phyloP scores from a whole-genome alignment of 2,329 filamentous ascomycete species.

The Colletotrichum kahawae region DNA sequence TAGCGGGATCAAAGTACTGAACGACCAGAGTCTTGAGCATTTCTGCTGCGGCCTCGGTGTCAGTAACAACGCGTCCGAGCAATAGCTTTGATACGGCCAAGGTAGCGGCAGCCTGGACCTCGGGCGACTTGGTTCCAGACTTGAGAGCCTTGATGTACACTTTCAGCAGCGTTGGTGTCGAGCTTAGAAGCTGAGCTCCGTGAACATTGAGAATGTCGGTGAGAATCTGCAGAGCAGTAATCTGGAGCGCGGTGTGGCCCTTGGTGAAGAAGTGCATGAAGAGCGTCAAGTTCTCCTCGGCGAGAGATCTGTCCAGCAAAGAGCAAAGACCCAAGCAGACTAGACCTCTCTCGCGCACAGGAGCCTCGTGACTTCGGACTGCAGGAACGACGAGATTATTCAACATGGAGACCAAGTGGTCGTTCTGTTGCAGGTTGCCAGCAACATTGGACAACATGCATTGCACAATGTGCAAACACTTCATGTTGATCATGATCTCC shows the following conservation, averaged over 20 bases:
- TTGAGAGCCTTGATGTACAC: slow-evolving; percentile 85
- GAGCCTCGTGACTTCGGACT: slow-evolving; percentile 89
- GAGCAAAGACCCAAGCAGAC: slow-evolving; percentile 91
- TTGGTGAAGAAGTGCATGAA: slow-evolving; percentile 97
- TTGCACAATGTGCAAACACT: slow-evolving; percentile 95
- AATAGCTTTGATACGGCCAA: slow-evolving; percentile 86
- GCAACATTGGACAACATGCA: slow-evolving; percentile 96
- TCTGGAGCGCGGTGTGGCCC: slow-evolving; percentile 87
- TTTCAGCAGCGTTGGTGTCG: slow-evolving; percentile 76
- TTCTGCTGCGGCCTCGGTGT: slow-evolving; percentile 69
- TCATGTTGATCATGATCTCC: slow-evolving; percentile 97
- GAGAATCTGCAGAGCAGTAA: slow-evolving; percentile 88
- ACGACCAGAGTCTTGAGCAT: slow-evolving; percentile 86
- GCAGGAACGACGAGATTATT: slow-evolving; percentile 97
- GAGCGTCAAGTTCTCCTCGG: slow-evolving; percentile 87
- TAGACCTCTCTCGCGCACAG: slow-evolving; percentile 88
- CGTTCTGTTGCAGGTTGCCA: slow-evolving; percentile 86
- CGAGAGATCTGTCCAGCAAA: slow-evolving; percentile 87
- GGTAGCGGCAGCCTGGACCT: slow-evolving; percentile 82
- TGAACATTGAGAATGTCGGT: slow-evolving; percentile 93
- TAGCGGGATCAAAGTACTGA: slow-evolving; percentile 88
- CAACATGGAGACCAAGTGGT: slow-evolving; percentile 93
- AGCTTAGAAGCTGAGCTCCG: slow-evolving; percentile 75
- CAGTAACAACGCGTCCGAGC: slow-evolving; percentile 77
- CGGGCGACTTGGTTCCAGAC: slow-evolving; percentile 68